Evolutionary conservation across 129 eudicot genomes (phyloP).

Genomic region (Escallonia herrerae): DNA sequence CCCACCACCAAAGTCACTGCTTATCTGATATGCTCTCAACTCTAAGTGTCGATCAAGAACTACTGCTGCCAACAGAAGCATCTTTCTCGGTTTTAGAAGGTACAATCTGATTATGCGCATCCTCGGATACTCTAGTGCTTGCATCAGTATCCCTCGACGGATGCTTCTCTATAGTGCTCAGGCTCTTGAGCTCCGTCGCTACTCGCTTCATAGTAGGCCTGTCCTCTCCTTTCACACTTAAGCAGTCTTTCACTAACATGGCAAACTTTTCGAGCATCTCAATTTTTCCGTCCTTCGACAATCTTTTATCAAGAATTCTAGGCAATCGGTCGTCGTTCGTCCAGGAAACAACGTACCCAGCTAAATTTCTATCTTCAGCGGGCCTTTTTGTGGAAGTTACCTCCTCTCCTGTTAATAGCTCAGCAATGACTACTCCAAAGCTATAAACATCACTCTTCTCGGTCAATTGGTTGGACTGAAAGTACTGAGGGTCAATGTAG

Average conservation of each 20-base stretch:
- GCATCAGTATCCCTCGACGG: constrained; percentile 10
- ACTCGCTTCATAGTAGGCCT: constrained; percentile 12
- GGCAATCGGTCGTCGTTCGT: neutral
- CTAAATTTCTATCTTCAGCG: constrained; percentile 4
- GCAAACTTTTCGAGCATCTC: neutral
- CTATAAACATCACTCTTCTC: constrained; percentile 32
- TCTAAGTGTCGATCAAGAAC: no score
- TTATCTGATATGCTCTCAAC: no score
- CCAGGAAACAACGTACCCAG: constrained; percentile 4
- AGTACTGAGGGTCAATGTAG: neutral
- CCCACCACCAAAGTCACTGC: no score
- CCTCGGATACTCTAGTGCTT: no score
- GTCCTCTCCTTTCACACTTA: neutral
- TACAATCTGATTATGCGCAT: no score
- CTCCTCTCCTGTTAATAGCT: constrained; percentile 18
- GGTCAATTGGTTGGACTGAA: constrained; percentile 17
- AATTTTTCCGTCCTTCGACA: neutral
- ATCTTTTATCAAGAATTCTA: neutral
- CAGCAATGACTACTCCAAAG: constrained; percentile 30
- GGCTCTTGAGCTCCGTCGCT: neutral
- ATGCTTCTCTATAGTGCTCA: constrained; percentile 1
- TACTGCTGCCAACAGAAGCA: no score
- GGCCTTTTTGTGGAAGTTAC: neutral
- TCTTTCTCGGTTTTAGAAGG: no score
- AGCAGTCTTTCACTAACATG: neutral